Conservation (phyloP, 441 rosid species). For the Populus hybrid region DNA sequence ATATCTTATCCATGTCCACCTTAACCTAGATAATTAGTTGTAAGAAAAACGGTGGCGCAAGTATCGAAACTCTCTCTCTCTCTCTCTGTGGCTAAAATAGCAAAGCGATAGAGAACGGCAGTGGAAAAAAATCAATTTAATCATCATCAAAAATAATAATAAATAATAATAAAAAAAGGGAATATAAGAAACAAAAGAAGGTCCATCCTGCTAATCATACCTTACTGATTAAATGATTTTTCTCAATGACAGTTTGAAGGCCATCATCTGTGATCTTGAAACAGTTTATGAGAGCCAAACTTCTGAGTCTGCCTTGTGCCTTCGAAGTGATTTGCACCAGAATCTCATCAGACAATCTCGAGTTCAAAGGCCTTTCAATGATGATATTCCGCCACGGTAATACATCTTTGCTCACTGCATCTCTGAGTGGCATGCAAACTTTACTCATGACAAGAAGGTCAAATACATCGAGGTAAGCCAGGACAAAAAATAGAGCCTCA, state of each 20-base stretch:
- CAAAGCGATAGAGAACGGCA: background rate
- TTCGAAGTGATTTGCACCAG: slow-evolving; percentile 54
- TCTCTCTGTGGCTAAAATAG: background rate
- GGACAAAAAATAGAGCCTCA: slow-evolving; percentile 52
- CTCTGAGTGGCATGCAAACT: slow-evolving; percentile 53
- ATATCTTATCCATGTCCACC: slow-evolving; percentile 31
- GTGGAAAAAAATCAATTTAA: background rate
- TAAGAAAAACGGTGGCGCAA: slow-evolving; percentile 33
- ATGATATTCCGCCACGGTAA: slow-evolving; percentile 60
- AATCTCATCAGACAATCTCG: slow-evolving; percentile 56
- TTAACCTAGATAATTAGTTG: slow-evolving; percentile 9
- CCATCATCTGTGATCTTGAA: slow-evolving; percentile 61
- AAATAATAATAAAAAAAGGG: background rate
- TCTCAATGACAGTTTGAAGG: slow-evolving; percentile 52
- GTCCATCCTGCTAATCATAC: slow-evolving; percentile 25
- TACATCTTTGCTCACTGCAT: slow-evolving; percentile 50
- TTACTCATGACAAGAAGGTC: slow-evolving; percentile 57
- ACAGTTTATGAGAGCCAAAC: slow-evolving; percentile 66
- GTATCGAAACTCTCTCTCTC: background rate
- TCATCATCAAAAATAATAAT: background rate
- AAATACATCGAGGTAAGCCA: slow-evolving; percentile 55
- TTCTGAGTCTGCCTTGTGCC: slow-evolving; percentile 56
- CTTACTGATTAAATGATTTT: slow-evolving; percentile 59
- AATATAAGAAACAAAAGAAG: background rate
- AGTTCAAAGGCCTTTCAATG: slow-evolving; percentile 54